Conservation (phyloP, 352 stramenopile genomes). For the Halophytophthora polymorphica region DNA sequence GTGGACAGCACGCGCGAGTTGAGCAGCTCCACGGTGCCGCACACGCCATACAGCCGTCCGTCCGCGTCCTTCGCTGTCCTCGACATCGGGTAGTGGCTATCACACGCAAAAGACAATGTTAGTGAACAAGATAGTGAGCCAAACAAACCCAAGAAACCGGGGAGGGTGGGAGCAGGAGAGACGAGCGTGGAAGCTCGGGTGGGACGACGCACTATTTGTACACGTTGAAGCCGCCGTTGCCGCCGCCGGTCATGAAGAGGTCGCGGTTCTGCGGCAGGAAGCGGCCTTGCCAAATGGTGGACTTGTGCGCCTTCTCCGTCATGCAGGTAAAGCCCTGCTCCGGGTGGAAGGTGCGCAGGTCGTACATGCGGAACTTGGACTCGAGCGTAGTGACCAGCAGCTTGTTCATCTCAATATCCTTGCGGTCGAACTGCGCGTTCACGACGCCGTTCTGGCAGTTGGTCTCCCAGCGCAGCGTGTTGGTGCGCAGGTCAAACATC, state of each 20-base stretch:
- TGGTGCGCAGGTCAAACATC: conserved; percentile 94
- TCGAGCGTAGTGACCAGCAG: conserved; percentile 94
- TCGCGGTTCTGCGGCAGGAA: conserved; percentile 96
- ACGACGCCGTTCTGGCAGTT: conserved; percentile 97
- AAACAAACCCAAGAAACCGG: conserved; percentile 10
- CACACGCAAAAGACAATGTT: conserved; percentile 1
- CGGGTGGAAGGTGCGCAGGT: conserved; percentile 91
- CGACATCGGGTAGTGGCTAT: conserved; percentile 76
- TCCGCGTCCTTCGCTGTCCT: conserved; percentile 86
- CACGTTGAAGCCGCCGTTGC: conserved; percentile 96
- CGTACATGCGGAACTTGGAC: conserved; percentile 94
- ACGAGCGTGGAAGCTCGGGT: neutral
- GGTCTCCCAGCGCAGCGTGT: conserved; percentile 93
- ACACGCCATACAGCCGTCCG: conserved; percentile 82
- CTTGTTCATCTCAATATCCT: conserved; percentile 99
- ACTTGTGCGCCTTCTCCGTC: conserved; percentile 92
- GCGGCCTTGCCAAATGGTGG: conserved; percentile 92
- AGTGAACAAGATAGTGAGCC: too few relatives aligned
- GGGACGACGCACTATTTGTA: conserved; percentile 92
- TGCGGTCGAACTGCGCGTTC: conserved; percentile 93
- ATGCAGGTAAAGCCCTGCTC: conserved; percentile 91
- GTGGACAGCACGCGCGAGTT: conserved; percentile 95
- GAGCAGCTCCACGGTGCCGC: conserved; percentile 91
- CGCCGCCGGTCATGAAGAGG: conserved; percentile 94
- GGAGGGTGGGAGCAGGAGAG: conserved; percentile 12